Evolutionary conservation across 129 eudicot species (phyloP).

Genomic region (Dittrichia graveolens): DNA sequence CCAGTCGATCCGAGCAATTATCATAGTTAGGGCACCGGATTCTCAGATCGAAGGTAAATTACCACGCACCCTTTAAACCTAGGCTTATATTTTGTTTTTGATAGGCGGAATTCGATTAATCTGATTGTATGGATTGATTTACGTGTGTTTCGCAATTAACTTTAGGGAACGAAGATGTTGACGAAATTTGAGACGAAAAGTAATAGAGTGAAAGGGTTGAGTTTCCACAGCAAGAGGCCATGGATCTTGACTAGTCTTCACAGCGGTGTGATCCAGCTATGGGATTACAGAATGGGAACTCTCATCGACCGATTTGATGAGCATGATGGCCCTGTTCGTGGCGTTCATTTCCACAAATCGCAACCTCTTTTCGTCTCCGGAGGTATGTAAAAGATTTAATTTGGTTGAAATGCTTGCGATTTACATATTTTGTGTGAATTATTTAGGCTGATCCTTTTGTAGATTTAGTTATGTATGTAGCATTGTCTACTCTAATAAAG

Average conservation of each 20-base stretch:
- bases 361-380: conserved; percentile 84
- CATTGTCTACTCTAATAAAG: too few species aligned
- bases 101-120: conserved; percentile 1
- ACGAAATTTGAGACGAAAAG: conserved; percentile 37
- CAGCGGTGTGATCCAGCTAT: conserved; percentile 41
- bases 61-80: conserved; percentile 8
- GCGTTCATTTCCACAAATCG: conserved; percentile 74
- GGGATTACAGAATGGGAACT: conserved; percentile 75
- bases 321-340: conserved; percentile 83
- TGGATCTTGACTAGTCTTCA: conserved; percentile 42
- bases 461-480: too few species aligned
- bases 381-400: conserved; percentile 38
- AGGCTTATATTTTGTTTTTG: neutral
- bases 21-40: conserved; percentile 2
- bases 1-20: neutral
- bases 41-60: conserved; percentile 19
- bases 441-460: conserved; percentile 9
- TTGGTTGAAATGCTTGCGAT: conserved; percentile 2
- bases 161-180: conserved; percentile 28
- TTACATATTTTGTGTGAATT: neutral
- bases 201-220: conserved; percentile 40
- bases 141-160: neutral
- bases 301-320: conserved; percentile 75
- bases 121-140: conserved; percentile 8
- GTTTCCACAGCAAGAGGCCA: conserved; percentile 40